Evolutionary conservation across 192 early-diverging fungal genomes (phyloP).

Genomic region (Jimgerdemannia flammicorona): DNA sequence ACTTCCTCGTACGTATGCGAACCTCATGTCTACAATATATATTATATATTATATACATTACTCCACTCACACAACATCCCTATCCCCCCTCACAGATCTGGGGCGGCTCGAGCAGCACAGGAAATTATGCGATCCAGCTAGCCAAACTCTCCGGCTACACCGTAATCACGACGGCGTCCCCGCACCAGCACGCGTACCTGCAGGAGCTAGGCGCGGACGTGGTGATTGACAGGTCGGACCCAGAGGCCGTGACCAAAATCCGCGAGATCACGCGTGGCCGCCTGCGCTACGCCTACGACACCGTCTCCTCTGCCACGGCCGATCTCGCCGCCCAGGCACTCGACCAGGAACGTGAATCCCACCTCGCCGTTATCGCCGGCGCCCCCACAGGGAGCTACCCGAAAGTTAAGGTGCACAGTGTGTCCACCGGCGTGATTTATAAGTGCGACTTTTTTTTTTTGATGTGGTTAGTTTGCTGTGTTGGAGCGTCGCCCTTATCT

Average conservation of each 20-base stretch:
- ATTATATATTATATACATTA: not conserved
- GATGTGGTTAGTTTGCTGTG: no score
- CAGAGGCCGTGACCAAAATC: constrained; percentile 6
- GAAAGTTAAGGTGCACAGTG: not conserved
- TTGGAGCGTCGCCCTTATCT: no score
- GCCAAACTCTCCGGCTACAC: constrained; percentile 13
- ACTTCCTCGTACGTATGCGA: constrained; percentile 8
- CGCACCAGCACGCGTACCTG: constrained; percentile 36
- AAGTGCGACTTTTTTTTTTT: not conserved
- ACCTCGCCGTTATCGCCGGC: not conserved
- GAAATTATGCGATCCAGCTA: constrained; percentile 43
- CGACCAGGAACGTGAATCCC: not conserved
- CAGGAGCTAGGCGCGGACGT: constrained; percentile 41
- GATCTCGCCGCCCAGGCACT: not conserved
- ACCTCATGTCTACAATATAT: not conserved
- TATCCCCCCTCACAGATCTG: constrained; percentile 17
- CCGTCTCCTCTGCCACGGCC: not conserved
- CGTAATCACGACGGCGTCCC: constrained; percentile 50
- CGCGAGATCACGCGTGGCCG: not conserved
- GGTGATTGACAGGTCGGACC: constrained; percentile 44
- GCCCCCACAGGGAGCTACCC: not conserved
- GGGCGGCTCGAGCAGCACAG: constrained; percentile 55
- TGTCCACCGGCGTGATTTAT: not conserved
- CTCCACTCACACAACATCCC: not conserved
- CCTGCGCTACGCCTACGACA: constrained; percentile 9